A percentile compares a stretch with the other conserved stretches of the same genome.
These are phyloP conservation scores for Nasturtium officinale DNA, from an alignment of 345 rosid species.

Conservation along the genomic window DNA sequence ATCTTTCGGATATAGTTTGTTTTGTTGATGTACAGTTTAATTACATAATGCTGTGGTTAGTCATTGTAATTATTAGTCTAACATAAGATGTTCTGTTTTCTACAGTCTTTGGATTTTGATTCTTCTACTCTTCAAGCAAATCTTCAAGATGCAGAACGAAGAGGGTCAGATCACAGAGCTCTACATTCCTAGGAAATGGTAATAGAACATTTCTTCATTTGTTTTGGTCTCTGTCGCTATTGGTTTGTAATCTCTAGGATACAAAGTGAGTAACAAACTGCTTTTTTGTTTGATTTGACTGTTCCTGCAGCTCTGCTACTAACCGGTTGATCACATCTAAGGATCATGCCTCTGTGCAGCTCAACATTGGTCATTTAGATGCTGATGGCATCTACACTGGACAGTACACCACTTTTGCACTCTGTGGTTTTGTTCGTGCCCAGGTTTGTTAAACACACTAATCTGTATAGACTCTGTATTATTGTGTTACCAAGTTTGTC, in stretches of 20 bases:
- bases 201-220: background rate
- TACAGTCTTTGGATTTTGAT: constrained; percentile 20
- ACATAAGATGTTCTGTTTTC: background rate
- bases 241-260: background rate
- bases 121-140: constrained; percentile 21
- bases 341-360: constrained; percentile 48
- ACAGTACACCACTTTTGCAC: constrained; percentile 60
- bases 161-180: constrained; percentile 79
- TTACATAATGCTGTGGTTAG: background rate
- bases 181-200: constrained; percentile 91
- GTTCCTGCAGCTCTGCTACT: constrained; percentile 57
- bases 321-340: constrained; percentile 64
- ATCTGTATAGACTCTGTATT: background rate
- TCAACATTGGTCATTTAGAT: constrained; percentile 67
- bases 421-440: constrained; percentile 67
- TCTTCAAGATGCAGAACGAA: constrained; percentile 80
- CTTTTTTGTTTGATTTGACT: background rate
- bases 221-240: background rate
- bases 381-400: constrained; percentile 57
- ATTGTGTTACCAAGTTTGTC: background rate
- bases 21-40: too few species aligned
- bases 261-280: background rate
- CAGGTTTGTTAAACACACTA: constrained; percentile 52
- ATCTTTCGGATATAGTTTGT: background rate
- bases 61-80: background rate